These are phyloP conservation scores for Leptographium lundbergii DNA, from an alignment of 2,329 filamentous ascomycete species.

Conservation along the genomic window DNA sequence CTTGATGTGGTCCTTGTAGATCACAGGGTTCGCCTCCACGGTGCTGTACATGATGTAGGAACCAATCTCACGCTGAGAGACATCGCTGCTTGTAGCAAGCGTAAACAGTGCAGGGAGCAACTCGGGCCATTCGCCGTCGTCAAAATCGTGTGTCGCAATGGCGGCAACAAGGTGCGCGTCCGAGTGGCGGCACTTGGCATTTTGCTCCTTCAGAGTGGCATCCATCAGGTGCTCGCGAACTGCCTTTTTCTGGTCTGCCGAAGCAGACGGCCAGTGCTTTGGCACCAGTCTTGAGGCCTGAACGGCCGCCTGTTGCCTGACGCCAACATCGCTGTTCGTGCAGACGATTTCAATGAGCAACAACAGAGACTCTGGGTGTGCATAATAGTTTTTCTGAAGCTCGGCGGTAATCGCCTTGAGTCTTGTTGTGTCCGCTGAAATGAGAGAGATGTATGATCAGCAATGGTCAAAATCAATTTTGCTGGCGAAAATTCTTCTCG, in stretches of 20 bases:
- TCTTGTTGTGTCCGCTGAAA: constrained; percentile 71
- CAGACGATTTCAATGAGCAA: constrained; percentile 81
- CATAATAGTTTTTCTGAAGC: constrained; percentile 89
- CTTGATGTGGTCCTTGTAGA: constrained; percentile 68
- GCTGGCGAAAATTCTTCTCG: background rate
- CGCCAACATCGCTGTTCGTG: constrained; percentile 56
- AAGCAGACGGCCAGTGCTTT: constrained; percentile 73
- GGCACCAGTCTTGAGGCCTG: constrained; percentile 72
- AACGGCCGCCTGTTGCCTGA: constrained; percentile 84
- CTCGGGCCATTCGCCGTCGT: constrained; percentile 74
- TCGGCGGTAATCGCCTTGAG: constrained; percentile 83
- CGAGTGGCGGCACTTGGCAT: constrained; percentile 68
- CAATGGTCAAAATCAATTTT: constrained; percentile 1
- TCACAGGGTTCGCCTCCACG: constrained; percentile 74
- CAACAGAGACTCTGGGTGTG: constrained; percentile 68
- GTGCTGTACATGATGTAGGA: constrained; percentile 90
- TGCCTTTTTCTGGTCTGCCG: constrained; percentile 62
- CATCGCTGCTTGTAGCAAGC: constrained; percentile 61
- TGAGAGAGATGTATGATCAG: constrained; percentile 10
- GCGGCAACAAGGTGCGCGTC: constrained; percentile 78
- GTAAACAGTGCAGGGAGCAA: constrained; percentile 68
- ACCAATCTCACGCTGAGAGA: constrained; percentile 75
- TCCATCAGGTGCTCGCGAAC: constrained; percentile 76
- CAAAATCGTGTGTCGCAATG: constrained; percentile 75
- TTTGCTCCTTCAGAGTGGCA: constrained; percentile 67